These are phyloP conservation scores for Colletotrichum tropicicola DNA, from an alignment of 2,329 filamentous ascomycete species.

Conservation along the genomic window DNA sequence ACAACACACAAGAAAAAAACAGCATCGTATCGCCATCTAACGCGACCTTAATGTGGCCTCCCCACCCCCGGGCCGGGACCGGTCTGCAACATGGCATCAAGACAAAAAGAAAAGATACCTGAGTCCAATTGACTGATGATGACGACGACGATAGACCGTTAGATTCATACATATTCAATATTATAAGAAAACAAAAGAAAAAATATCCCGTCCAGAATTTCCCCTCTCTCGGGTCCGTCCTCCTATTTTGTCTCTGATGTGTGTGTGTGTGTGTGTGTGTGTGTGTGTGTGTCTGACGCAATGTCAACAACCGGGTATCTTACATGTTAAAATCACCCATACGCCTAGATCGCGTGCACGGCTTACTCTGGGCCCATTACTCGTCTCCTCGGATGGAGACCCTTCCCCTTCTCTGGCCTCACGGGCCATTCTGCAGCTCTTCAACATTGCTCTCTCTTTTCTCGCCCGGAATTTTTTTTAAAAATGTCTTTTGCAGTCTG, in stretches of 20 bases:
- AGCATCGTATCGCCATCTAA: no score
- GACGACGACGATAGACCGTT: conserved; percentile 25
- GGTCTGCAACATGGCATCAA: background rate
- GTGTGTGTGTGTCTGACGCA: conserved; percentile 4
- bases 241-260: background rate
- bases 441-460: background rate
- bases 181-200: conserved; percentile 20
- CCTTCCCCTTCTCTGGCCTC: background rate
- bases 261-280: no score
- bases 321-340: conserved; percentile 17
- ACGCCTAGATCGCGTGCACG: conserved; percentile 5
- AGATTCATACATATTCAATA: conserved; percentile 20
- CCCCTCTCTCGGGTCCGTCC: background rate
- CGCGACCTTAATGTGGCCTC: background rate
- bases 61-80: background rate
- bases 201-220: conserved; percentile 1
- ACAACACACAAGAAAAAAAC: no score
- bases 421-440: background rate
- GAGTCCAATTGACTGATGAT: conserved; percentile 12
- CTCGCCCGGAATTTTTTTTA: background rate
- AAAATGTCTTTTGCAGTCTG: background rate
- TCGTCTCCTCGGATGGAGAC: background rate
- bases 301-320: conserved; percentile 28
- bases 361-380: background rate
- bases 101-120: conserved; percentile 25